Conservation (phyloP, 169 alveolate species). For the Eimeria necatrix region DNA sequence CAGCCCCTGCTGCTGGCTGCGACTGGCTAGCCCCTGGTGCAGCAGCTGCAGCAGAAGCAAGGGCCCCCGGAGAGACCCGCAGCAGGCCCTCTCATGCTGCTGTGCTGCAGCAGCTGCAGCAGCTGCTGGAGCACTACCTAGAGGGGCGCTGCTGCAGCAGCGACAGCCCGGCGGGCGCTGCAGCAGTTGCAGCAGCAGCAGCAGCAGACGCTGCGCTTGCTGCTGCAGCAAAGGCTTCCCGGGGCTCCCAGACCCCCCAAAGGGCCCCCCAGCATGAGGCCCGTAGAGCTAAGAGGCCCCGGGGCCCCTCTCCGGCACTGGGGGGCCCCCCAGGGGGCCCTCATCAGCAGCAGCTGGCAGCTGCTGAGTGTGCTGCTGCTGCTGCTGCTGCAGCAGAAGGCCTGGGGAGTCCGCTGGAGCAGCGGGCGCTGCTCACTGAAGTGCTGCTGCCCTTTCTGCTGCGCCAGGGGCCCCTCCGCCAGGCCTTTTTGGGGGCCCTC, state of each 20-base stretch:
- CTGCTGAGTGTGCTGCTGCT: no score
- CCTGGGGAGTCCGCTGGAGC: neutral
- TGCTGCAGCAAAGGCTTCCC: neutral
- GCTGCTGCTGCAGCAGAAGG: neutral
- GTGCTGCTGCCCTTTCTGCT: slow-evolving; percentile 27
- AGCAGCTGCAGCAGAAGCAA: neutral
- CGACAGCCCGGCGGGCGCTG: slow-evolving; percentile 5
- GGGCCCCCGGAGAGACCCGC: neutral
- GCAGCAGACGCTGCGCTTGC: slow-evolving; percentile 44
- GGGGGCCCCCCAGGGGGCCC: no score
- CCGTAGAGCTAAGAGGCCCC: neutral
- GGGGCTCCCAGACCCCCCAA: neutral
- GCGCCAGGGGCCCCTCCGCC: slow-evolving; percentile 14
- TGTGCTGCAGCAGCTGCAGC: slow-evolving; percentile 32
- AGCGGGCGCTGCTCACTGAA: neutral
- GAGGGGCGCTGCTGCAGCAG: slow-evolving; percentile 19
- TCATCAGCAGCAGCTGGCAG: no score
- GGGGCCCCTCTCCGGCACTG: no score
- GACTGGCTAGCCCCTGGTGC: neutral
- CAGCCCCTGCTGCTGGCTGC: neutral
- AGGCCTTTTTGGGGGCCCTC: slow-evolving; percentile 14
- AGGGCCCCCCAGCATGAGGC: neutral
- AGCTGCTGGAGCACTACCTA: neutral
- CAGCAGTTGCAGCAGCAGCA: slow-evolving; percentile 26
- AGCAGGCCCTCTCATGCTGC: neutral